Conservation (phyloP, 768 basidiomycete genomes). For the Lactarius tabidus region DNA sequence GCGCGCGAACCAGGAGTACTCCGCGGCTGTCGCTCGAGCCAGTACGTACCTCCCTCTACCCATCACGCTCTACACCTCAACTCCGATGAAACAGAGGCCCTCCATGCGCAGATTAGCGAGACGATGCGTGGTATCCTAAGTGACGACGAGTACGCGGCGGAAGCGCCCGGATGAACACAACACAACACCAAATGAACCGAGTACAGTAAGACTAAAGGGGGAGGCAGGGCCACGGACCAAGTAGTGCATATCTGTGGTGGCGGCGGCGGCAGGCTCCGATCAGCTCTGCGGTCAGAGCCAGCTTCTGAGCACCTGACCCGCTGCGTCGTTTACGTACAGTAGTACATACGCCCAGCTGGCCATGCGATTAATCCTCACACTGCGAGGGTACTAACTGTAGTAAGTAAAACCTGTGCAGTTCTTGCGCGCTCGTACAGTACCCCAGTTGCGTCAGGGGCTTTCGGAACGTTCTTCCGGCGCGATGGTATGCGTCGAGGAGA, state of each 20-base stretch:
- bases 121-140: slow-evolving; percentile 53
- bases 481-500: neutral
- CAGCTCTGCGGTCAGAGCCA: slow-evolving; percentile 1
- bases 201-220: neutral
- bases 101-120: slow-evolving; percentile 59
- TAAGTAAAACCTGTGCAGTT: neutral
- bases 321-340: neutral
- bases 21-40: slow-evolving; percentile 64
- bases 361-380: neutral
- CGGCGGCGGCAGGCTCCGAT: neutral
- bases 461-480: neutral
- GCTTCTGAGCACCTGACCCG: neutral
- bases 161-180: slow-evolving; percentile 26
- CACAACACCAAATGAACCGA: neutral
- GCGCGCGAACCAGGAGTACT: slow-evolving; percentile 71
- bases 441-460: neutral
- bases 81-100: slow-evolving; percentile 41
- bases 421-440: neutral
- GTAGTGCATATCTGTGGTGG: neutral
- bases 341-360: neutral
- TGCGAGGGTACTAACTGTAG: neutral
- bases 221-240: neutral
- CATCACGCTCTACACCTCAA: neutral
- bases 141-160: slow-evolving; percentile 43
- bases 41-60: slow-evolving; percentile 46